Percentiles rank a stretch among this genome's conserved stretches.
These are phyloP conservation scores for Amylocarpus encephaloides DNA, from an alignment of 2,329 filamentous ascomycete species.

Conservation along the genomic window DNA sequence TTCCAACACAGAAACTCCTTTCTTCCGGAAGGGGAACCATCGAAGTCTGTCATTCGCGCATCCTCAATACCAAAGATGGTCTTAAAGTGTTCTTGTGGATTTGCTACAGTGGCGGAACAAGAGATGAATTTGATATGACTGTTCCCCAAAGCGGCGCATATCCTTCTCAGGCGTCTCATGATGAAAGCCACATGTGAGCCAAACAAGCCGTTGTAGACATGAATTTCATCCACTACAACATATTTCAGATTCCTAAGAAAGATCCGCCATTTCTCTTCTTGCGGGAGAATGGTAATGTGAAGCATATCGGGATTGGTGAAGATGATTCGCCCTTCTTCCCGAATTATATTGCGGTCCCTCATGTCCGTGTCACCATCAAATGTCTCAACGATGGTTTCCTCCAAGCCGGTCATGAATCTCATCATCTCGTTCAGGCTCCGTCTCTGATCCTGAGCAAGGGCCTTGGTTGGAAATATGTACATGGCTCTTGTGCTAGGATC, in stretches of 20 bases:
- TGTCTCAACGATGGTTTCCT: constrained; percentile 76
- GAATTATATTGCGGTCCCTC: constrained; percentile 67
- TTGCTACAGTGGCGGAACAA: constrained; percentile 93
- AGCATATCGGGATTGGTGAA: constrained; percentile 99
- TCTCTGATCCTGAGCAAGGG: constrained; percentile 88
- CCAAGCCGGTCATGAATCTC: constrained; percentile 69
- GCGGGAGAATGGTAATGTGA: constrained; percentile 85
- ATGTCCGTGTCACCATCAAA: constrained; percentile 95
- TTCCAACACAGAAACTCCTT: constrained; percentile 99
- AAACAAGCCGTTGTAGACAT: constrained; percentile 94
- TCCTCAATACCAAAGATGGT: constrained; percentile 86
- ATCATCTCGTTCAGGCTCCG: constrained; percentile 82
- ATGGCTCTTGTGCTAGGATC: constrained; percentile 75
- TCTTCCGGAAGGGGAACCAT: constrained; percentile 84
- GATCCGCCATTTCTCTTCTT: constrained; percentile 81
- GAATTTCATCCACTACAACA: constrained; percentile 86
- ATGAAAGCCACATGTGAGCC: constrained; percentile 92
- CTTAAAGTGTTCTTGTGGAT: constrained; percentile 85
- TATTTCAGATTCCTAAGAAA: constrained; percentile 87
- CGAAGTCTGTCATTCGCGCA: constrained; percentile 77
- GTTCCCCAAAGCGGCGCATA: constrained; percentile 89
- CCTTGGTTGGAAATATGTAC: constrained; percentile 98
- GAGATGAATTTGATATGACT: constrained; percentile 81
- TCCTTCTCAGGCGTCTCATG: constrained; percentile 79
- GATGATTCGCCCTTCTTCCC: constrained; percentile 84